phyloP scores from a whole-genome alignment of 805 yeast species.

The Starmerella roubikii region DNA sequence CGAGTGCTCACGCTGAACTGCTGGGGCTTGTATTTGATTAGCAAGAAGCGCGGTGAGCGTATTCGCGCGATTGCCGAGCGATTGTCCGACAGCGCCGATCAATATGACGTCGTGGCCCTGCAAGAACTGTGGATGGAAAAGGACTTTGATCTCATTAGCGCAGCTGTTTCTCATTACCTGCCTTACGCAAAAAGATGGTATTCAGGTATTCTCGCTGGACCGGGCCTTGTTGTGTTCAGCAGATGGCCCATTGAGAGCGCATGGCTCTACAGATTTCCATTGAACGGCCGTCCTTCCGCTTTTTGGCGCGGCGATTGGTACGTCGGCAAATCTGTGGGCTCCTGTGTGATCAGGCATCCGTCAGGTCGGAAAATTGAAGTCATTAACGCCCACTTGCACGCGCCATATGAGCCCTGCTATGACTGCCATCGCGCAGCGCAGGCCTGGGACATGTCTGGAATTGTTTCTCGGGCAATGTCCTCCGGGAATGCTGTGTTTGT shows the following conservation, averaged over 20 bases:
- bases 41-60: constrained; percentile 54
- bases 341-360: constrained; percentile 49
- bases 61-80: constrained; percentile 60
- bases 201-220: constrained; percentile 82
- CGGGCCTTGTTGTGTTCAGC: constrained; percentile 78
- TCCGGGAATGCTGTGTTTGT: constrained; percentile 78
- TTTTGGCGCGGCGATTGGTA: constrained; percentile 93
- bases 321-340: constrained; percentile 81
- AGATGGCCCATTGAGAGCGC: constrained; percentile 71
- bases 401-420: constrained; percentile 76
- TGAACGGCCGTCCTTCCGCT: constrained; percentile 90
- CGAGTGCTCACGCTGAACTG: constrained; percentile 29
- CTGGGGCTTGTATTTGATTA: constrained; percentile 78
- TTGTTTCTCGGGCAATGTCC: constrained; percentile 44
- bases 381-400: constrained; percentile 91
- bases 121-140: constrained; percentile 87
- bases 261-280: constrained; percentile 70
- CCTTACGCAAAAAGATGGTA: constrained; percentile 60
- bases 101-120: constrained; percentile 75
- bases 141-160: constrained; percentile 61
- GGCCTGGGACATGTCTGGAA: constrained; percentile 83
- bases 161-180: constrained; percentile 33
- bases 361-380: constrained; percentile 46
- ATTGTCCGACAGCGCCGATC: constrained; percentile 30
- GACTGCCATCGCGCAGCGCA: constrained; percentile 83